These are phyloP conservation scores for Abrus pulchellus DNA, from an alignment of 306 rosid species.

Conservation along the genomic window DNA sequence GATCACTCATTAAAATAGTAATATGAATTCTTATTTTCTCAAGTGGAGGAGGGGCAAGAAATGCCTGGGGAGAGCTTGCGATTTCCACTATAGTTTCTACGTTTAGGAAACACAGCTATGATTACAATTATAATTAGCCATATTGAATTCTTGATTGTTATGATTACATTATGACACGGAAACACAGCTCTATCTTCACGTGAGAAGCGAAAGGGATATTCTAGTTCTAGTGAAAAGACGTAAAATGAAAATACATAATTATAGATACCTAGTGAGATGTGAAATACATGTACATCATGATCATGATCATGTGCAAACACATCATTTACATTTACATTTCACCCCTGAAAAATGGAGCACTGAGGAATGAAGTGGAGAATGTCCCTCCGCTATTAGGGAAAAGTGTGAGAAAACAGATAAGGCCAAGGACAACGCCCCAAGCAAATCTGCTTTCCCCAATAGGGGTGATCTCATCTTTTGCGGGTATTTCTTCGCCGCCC, in stretches of 20 bases:
- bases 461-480: slow-evolving; percentile 84
- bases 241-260: slow-evolving; percentile 25
- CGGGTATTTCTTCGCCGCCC: slow-evolving; percentile 92
- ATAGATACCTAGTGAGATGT: slow-evolving; percentile 2
- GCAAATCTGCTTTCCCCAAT: slow-evolving; percentile 79
- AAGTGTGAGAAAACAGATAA: slow-evolving; percentile 84
- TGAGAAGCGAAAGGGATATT: background rate
- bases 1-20: too few relatives aligned
- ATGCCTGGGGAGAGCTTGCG: background rate
- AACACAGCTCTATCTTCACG: background rate
- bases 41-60: background rate
- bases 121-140: background rate
- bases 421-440: slow-evolving; percentile 90
- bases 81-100: background rate
- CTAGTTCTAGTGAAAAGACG: background rate
- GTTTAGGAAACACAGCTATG: background rate
- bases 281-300: background rate
- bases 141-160: background rate
- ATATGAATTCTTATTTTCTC: too few relatives aligned
- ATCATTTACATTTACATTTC: slow-evolving; percentile 60
- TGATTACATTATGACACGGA: background rate
- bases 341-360: slow-evolving; percentile 84
- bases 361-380: slow-evolving; percentile 73
- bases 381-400: slow-evolving; percentile 95
- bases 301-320: background rate